Conservation (phyloP, 441 rosid species). For the Pelargonium fulgidum region DNA sequence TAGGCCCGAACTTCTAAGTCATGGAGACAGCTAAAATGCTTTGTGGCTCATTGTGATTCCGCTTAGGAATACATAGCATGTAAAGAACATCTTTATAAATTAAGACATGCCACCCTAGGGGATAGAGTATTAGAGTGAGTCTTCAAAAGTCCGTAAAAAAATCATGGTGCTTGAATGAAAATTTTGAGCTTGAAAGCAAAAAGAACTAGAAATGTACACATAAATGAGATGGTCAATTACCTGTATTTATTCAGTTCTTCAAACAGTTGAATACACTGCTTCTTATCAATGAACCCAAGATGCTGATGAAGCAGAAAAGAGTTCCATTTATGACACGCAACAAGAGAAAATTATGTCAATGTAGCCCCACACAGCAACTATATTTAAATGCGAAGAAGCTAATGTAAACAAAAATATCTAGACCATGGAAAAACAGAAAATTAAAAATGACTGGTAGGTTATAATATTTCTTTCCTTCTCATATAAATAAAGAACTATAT, state of each 20-base stretch:
- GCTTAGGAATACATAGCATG: neutral
- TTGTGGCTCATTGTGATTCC: neutral
- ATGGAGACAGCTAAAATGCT: neutral
- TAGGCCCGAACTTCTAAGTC: neutral
- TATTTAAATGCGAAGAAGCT: neutral
- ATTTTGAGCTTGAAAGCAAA: neutral
- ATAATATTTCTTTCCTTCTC: neutral
- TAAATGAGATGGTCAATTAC: constrained; percentile 27
- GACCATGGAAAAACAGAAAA: constrained; percentile 2
- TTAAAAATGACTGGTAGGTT: neutral
- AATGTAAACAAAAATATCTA: neutral
- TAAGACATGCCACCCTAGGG: neutral
- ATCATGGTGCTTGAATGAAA: neutral
- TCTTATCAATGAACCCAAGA: constrained; percentile 50
- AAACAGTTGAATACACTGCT: constrained; percentile 73
- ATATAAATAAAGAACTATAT: neutral
- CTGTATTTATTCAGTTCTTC: constrained; percentile 79
- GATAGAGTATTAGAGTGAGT: no score
- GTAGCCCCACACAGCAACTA: constrained; percentile 5
- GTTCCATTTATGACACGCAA: constrained; percentile 16
- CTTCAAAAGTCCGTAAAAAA: neutral
- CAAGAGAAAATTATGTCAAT: constrained; percentile 13
- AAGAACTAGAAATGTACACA: neutral
- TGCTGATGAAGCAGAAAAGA: constrained; percentile 39
- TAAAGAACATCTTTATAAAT: neutral